Evolutionary conservation across 441 rosid genomes (phyloP), one percentile per base, ranked within the genome.

Genomic region (Erodium trifolium): DNA sequence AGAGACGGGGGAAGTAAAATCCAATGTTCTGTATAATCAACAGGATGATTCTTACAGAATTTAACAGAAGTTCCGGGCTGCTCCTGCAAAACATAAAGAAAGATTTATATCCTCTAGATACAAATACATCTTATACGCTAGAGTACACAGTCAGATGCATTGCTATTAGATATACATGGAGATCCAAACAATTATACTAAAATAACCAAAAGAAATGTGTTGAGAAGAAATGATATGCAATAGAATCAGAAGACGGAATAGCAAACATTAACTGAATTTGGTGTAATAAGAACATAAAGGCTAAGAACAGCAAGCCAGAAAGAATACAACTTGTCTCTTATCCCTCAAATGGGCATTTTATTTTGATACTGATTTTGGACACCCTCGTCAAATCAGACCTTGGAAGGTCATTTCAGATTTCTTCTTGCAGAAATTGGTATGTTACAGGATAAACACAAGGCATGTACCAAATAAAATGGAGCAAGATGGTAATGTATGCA

Each of bases 11-110:
- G 65, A 53, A 53, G 60, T 16, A 2, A 17, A 53, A 14, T 53
- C 65, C 5, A 62, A 3, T 10, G 65, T 23, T 62, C 18, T 14
- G 23, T 53, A 53, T 53, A 60, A 71, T 35, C 23, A 63, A 68
- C 2, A 73, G 72, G 71, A 76, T 62, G 51, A 47, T 53, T 72
- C 94, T 87, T 88, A 93, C 99, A 68, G 96, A 91, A 80, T 91
- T 93, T 70, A 93, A 78, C 69, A 93, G 81, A 75, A 91, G 97
- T 79, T 93, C 97, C 4, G 86, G 81, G 75, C 99, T 93, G 47
- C 96, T 91, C 95, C 99, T 93, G 85, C 83, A 83, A 79, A 75
- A 79, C 37, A 75, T 51, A 65, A 75, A 68, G 37, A 27, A 39
- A 70, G 49, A 27, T 60, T 41, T 47, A 19, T 23, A 67, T 12